Percentiles rank a stretch among this genome's conserved stretches.
Conservation (phyloP, 495 filamentous ascomycete genomes). For the Hyaloscypha bicolor region DNA sequence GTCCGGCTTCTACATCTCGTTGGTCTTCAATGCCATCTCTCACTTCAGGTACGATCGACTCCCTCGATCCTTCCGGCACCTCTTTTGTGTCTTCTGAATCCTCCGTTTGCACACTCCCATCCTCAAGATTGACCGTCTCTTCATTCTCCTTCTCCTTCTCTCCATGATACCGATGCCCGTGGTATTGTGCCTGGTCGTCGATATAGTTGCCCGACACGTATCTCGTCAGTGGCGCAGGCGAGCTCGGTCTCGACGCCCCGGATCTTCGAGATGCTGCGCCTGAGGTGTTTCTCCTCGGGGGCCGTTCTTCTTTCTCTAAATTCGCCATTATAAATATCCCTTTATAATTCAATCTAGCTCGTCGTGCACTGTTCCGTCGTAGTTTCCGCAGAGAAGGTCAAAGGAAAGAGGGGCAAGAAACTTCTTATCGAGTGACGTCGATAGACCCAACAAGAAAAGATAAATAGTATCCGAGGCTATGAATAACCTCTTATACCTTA, state of each 20-base stretch:
- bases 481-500: too few species aligned
- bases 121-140: not conserved
- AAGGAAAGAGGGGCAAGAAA: too few species aligned
- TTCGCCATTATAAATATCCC: not conserved
- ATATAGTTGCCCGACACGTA: slow-evolving; percentile 21
- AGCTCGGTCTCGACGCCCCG: not conserved
- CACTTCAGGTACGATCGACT: slow-evolving; percentile 19
- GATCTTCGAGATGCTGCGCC: slow-evolving; percentile 20
- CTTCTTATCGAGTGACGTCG: too few species aligned
- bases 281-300: slow-evolving; percentile 9
- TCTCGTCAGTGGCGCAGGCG: slow-evolving; percentile 9
- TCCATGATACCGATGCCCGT: slow-evolving; percentile 9
- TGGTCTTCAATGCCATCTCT: slow-evolving; percentile 25
- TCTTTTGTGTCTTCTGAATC: slow-evolving; percentile 7
- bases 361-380: not conserved
- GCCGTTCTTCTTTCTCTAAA: not conserved
- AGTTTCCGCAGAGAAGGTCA: too few species aligned
- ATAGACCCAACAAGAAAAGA: too few species aligned
- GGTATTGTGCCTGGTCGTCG: slow-evolving; percentile 23
- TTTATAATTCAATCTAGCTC: not conserved
- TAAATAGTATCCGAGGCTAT: too few species aligned
- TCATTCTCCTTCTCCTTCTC: slow-evolving; percentile 10
- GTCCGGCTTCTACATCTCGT: slow-evolving; percentile 21
- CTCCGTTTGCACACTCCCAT: slow-evolving; percentile 9
- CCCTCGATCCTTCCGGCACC: not conserved